These are phyloP conservation scores for Eruca vesicaria DNA, from an alignment of 441 rosid species.

Conservation along the genomic window DNA sequence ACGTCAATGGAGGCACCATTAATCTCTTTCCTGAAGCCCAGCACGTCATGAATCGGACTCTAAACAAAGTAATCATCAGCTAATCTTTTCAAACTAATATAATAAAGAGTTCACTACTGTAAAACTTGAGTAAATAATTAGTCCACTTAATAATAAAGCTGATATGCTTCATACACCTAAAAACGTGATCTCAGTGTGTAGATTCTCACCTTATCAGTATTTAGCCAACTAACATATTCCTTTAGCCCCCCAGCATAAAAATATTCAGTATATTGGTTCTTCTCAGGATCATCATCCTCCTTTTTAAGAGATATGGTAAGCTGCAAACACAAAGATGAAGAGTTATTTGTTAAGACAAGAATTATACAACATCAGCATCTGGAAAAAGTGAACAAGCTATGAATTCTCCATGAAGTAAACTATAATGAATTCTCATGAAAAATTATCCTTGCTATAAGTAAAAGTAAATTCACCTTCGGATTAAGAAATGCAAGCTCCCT, in stretches of 20 bases:
- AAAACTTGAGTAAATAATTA: neutral
- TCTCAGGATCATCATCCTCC: slow-evolving; percentile 58
- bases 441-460: slow-evolving; percentile 1
- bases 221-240: slow-evolving; percentile 90
- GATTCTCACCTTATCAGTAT: slow-evolving; percentile 66
- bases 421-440: neutral
- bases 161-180: neutral
- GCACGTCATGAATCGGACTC: slow-evolving; percentile 81
- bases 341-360: neutral
- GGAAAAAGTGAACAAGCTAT: neutral
- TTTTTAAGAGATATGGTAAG: slow-evolving; percentile 59
- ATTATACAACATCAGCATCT: slow-evolving; percentile 4
- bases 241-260: slow-evolving; percentile 81
- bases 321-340: slow-evolving; percentile 43
- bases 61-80: slow-evolving; percentile 45
- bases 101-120: neutral
- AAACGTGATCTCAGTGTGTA: neutral
- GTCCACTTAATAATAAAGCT: neutral
- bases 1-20: slow-evolving; percentile 67
- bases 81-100: slow-evolving; percentile 22
- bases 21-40: slow-evolving; percentile 61
- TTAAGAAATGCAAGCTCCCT: slow-evolving; percentile 92
- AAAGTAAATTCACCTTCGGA: slow-evolving; percentile 59
- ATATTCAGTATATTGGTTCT: slow-evolving; percentile 59
- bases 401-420: neutral